Base-by-base conservation (phyloP, 2,329 filamentous ascomycete species). In the Diaporthe longicolla region DNA sequence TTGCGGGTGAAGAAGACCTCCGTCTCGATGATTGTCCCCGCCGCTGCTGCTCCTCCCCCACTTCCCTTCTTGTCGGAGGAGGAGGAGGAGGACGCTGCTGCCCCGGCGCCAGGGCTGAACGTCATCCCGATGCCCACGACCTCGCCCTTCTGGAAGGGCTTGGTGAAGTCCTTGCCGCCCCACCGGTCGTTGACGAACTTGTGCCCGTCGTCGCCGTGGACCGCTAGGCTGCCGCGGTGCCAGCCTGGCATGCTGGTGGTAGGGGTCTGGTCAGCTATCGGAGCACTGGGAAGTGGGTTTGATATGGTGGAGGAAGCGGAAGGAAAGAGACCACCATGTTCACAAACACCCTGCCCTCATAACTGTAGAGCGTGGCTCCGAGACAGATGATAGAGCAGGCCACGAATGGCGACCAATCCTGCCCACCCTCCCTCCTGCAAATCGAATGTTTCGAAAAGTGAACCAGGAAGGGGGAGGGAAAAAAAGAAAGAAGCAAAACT, bases 181-280 rank as follows among this genome's bases (percentile, higher is more conserved):
- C 89, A 93, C 10, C 87, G 87, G 81, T 96, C 93, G 80, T 95
- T 94, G 78, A 95, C 87, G 81, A 93, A 97, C 81, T 89, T 89
- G 78, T 92, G 88, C 0, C 94, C 94, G 81, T 96, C 94, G 81
- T 96, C 94, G 61, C 92, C 91, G 80, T 96, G 94, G n/a, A 96
- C 90, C 1, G 87, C 94, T 19, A 95, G 79, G 76, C 90, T 93
- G 24, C 89, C 94, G 45, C 94, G 89, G 80, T 97, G 93, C 94
- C 94, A 96, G 2, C 94, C 94, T 0, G 94, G 94, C 74, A 95
- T 88, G 10, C 58, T 61, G 24, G 7, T 15, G 7, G n/a, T 5
- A 6, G 40, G 40, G 4, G 40, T 40, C 43, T 10, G 19, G 37
- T 61, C 4, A 43, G 57, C 35, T 17, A 10, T 19, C n/a, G 10